Base-by-base conservation (phyloP, 169 alveolate species). In the Eimeria mitis region DNA sequence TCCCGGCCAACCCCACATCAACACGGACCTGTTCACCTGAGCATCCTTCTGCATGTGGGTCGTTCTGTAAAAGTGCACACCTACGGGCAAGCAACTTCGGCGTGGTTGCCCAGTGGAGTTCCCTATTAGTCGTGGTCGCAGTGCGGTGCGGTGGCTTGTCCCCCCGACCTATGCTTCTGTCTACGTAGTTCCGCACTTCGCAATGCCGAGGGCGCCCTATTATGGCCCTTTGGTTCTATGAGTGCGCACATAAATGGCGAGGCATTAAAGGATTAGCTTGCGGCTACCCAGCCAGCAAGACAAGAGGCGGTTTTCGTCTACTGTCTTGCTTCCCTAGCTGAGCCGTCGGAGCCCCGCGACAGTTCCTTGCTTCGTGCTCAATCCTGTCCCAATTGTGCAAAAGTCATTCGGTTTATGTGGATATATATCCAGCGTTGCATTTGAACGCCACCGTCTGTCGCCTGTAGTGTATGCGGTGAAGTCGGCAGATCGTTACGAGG, bases 311-410 rank as follows among this genome's bases (percentile, higher is more conserved):
- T 78, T n/a, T 78, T 78, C 89, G 89, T 78, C 89, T 78, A 14
- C 19, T 78, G 89, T 49, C 56, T 6, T 54, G 89, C 44, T 49
- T 78, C 42, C 40, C 68, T 49, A 25, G 68, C 70, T 49, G 44
- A 25, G 21, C 89, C 89, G 89, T 78, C 89, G 89, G 89, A 78
- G 89, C 63, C 89, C 89, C 68, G 89, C 89, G 28, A 78, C 89
- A 78, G 23, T 78, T 37, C 61, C 11, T 44, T 47, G 1, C 0
- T 37, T 56, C 34, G 56, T 73, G 56, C 14, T 73, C 37, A 7
- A 23, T n/a, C 75, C 75, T 28, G 13, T 23, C 6, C 13, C 75
- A 23, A 8, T 7, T 65, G 28, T 28, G 40, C 14, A 23, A 59
- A 59, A 59, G 21, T n/a, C 70, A 65, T 65, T 28, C 6, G 13